phyloP scores from a whole-genome alignment of 1,284 basidiomycete species.

The Fomitopsis schrenkii region DNA sequence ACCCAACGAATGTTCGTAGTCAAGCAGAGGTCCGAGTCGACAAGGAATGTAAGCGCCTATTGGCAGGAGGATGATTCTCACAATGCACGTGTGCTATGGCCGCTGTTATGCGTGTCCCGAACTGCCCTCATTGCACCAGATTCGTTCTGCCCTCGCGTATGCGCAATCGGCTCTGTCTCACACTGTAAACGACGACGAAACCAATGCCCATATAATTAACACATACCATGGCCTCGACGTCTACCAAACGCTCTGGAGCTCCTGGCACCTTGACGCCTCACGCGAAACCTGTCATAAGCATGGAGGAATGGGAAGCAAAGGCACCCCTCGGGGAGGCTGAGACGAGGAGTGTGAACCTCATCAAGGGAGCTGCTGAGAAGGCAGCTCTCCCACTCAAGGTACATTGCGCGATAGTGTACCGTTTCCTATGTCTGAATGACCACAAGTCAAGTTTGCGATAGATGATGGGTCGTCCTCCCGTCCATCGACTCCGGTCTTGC shows the following conservation, averaged over 20 bases:
- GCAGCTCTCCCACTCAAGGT: slow-evolving; percentile 73
- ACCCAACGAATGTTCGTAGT: too few species aligned
- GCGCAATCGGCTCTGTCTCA: too few species aligned
- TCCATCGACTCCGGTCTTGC: slow-evolving; percentile 38
- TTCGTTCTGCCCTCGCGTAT: too few species aligned
- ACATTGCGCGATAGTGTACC: slow-evolving; percentile 18
- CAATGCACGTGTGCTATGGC: too few species aligned
- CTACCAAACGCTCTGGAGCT: slow-evolving; percentile 9
- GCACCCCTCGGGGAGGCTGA: slow-evolving; percentile 73
- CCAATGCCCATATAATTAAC: too few species aligned
- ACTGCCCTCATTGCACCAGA: too few species aligned
- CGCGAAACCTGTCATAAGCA: slow-evolving; percentile 41
- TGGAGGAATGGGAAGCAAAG: slow-evolving; percentile 89
- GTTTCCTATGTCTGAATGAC: slow-evolving; percentile 5
- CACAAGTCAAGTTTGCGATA: slow-evolving; percentile 31
- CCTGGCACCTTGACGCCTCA: slow-evolving; percentile 26
- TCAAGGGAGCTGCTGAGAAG: slow-evolving; percentile 64
- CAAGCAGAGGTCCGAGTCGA: too few species aligned
- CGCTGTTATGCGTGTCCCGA: too few species aligned
- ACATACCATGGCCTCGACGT: not conserved
- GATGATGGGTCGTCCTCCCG: slow-evolving; percentile 36
- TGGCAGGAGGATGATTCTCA: too few species aligned
- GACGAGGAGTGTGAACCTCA: slow-evolving; percentile 56
- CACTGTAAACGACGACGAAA: too few species aligned
- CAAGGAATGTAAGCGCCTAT: too few species aligned